Evolutionary conservation across 208 protist species (phyloP), one percentile per base, ranked within the genome.

Genomic region (Crithidia mellificae): DNA sequence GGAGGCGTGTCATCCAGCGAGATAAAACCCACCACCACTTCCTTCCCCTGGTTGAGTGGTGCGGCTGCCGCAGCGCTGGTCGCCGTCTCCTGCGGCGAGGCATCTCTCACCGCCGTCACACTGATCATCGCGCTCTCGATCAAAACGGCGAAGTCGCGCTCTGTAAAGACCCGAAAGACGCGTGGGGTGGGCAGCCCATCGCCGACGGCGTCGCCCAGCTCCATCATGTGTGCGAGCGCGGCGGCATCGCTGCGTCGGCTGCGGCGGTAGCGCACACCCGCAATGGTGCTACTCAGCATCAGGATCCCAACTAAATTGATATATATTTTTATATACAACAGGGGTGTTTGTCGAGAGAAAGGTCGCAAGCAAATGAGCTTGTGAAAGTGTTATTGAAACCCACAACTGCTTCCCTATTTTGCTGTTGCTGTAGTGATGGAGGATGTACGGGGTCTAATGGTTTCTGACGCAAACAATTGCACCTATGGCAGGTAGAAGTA

Each of bases 111-210:
- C 0, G 90, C 90, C 0, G 90, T 88, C 25, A 95, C 67, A 57
- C 68, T 83, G 6, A 91, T 59, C 32, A 87, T 75, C 19, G 85
- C 81, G 0, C 77, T 78, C 72, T 95, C 82, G 69, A 95, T 95
- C 1, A 87, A 53, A 9, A 73, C 20, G 8, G 64, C 51, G 38
- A 95, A 87, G 17, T 87, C 74, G 15, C 76, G 44, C 50, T 46
- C 63, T 1, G 71, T 74, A 41, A 55, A 39, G 52, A 87, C 68
- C 50, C 63, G 62, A 51, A 88, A 86, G 25, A 84, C 55, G 15
- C 41, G 29, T 14, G 24, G 25, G 19, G 83, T 73, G 1, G 84
- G 83, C 56, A 84, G 50, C 36, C 84, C 85, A 1, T 78, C 78
- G 0, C 65, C 67, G 15, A 68, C 55, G 20, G 76, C 66, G 30